Conservation (phyloP, 305 asterid species). For the Fraxinus latifolia region DNA sequence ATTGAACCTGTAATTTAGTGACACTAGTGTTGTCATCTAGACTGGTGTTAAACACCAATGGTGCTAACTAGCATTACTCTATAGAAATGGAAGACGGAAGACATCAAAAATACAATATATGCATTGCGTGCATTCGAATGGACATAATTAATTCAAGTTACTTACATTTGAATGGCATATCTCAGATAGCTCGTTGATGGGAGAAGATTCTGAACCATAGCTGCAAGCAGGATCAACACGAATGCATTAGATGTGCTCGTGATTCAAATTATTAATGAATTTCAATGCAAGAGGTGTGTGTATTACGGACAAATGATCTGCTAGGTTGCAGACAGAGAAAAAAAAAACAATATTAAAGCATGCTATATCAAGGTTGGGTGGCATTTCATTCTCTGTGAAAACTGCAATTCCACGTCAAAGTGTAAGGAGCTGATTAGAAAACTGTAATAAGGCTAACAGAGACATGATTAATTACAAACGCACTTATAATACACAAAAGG, state of each 20-base stretch:
- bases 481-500: neutral
- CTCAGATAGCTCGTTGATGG: constrained; percentile 59
- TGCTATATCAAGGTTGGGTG: neutral
- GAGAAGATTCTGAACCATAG: constrained; percentile 85
- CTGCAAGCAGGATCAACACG: constrained; percentile 39
- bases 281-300: neutral
- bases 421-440: neutral
- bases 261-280: neutral
- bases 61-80: neutral
- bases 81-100: neutral
- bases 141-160: neutral
- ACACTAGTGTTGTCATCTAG: neutral
- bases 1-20: neutral
- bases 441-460: neutral
- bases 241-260: neutral
- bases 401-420: neutral
- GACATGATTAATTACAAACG: neutral
- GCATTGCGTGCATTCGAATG: neutral
- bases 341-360: neutral
- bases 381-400: neutral
- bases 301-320: neutral
- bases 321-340: neutral
- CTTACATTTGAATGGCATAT: constrained; percentile 78
- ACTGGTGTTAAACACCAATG: neutral
- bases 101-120: neutral